Base-by-base conservation (phyloP, 768 basidiomycete species). In the Favolaschia claudopus region DNA sequence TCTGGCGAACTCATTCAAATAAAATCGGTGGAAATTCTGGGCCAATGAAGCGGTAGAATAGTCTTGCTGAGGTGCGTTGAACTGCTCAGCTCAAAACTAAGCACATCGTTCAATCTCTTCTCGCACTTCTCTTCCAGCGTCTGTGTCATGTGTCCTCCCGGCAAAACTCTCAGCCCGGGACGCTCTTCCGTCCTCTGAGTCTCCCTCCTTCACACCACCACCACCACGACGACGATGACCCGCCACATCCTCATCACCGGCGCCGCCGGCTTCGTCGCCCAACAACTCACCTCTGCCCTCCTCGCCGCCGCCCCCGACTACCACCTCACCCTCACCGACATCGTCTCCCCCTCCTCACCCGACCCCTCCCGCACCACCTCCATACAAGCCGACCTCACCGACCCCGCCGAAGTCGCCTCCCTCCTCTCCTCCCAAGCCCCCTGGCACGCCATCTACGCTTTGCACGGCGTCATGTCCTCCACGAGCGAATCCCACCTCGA, bases 391-490 rank as follows among this genome's bases (percentile, higher is more conserved):
- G 50, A 52, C 50, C 50, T 52, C 50, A 25, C 39, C 50, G 38
- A 52, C 29, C 14, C 50, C 22, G 25, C 29, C 8, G 50, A 37
- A 14, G 29, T n/a, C 4, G 50, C 29, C 39, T 37, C 39, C 50
- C 50, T 52, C 39, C 50, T 52, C 29, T 51, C 49, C 28, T 39
- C 49, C 28, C 49, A 51, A 38, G n/a, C n/a, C n/a, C 7, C 38
- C 38, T 51, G 49, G 49, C 49, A 51, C 49, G 49, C 49, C 19
- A 12, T 51, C 32, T 51, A 51, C 33, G 49, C 49, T 36, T 40
- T 52, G 29, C 52, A 54, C 25, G 52, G 52, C 42, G 36, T 44
- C 52, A 44, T 54, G 52, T 54, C 52, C 32, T 54, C 52, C n/a
- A 42, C 24, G 32, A 44, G 42, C 52, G 52, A 54, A n/a, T 40